A percentile compares a stretch with the other conserved stretches of the same genome.
Evolutionary conservation across 2,329 filamentous ascomycete species (phyloP).

Genomic region (Boeremia exigua): DNA sequence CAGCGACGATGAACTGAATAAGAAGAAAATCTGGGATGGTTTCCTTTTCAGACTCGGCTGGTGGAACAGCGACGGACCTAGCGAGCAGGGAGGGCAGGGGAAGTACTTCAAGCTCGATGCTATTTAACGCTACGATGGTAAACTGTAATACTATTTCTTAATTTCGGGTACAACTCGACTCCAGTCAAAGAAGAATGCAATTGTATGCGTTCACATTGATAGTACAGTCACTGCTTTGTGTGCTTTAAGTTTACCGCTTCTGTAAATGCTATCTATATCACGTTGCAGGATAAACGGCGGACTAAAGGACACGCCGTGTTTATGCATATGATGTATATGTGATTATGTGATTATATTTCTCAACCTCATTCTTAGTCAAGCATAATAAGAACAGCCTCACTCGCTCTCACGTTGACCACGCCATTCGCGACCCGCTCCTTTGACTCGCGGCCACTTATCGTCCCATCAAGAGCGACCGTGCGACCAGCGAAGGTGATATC

Average conservation of each 20-base stretch:
- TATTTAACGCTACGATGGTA: not conserved
- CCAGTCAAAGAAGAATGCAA: too few species aligned
- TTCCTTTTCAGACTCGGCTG: not conserved
- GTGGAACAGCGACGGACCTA: not conserved
- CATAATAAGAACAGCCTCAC: conserved; percentile 7
- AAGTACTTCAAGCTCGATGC: not conserved
- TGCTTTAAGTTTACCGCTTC: too few species aligned
- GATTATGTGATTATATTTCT: too few species aligned
- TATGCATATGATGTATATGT: too few species aligned
- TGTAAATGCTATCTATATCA: too few species aligned
- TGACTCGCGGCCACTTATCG: conserved; percentile 8
- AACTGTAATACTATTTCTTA: too few species aligned
- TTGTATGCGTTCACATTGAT: too few species aligned
- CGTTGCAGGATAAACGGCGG: too few species aligned
- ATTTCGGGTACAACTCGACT: too few species aligned
- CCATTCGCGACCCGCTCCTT: conserved; percentile 9
- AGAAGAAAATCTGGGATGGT: not conserved
- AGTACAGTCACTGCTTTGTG: too few species aligned
- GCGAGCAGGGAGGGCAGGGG: not conserved
- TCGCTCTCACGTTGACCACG: conserved; percentile 16
- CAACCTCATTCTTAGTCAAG: not conserved
- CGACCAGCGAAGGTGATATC: conserved; percentile 18
- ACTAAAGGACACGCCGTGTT: too few species aligned
- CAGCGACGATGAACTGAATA: not conserved
- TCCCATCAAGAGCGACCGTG: conserved; percentile 16